These are phyloP conservation scores for Dryadomyces sulphureus DNA, from an alignment of 2,329 filamentous ascomycete species.

Conservation along the genomic window DNA sequence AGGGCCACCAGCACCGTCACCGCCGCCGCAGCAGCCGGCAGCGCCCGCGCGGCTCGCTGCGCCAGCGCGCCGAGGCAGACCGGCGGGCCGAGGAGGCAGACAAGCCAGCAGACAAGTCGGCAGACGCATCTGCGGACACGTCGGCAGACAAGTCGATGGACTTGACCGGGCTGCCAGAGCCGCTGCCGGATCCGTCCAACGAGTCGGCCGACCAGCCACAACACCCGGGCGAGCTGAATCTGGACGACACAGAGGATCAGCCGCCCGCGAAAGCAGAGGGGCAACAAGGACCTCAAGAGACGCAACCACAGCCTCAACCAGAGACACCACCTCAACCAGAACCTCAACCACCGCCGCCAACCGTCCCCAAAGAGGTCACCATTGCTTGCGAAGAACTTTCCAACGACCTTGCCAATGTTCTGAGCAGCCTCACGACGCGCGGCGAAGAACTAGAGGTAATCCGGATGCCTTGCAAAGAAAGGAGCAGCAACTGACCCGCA, in stretches of 20 bases:
- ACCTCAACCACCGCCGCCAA: background rate
- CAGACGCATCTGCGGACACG: no score
- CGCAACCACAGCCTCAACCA: background rate
- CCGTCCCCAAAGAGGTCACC: slow-evolving; percentile 10
- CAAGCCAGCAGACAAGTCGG: no score
- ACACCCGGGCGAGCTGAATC: no score
- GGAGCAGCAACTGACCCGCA: background rate
- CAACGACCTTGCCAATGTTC: slow-evolving; percentile 31
- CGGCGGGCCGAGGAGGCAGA: no score
- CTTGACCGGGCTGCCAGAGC: no score
- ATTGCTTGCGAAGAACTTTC: slow-evolving; percentile 28
- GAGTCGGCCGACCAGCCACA: no score
- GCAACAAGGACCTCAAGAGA: background rate
- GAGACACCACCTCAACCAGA: background rate
- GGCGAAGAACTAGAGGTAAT: slow-evolving; percentile 37
- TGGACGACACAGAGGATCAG: no score
- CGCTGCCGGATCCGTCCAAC: no score
- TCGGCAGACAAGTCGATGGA: no score
- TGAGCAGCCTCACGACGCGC: slow-evolving; percentile 35
- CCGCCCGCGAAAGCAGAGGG: background rate
- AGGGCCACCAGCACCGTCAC: background rate
- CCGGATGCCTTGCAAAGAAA: background rate
- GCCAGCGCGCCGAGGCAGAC: no score
- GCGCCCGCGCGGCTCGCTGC: no score
- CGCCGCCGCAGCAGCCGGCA: background rate